A percentile compares a stretch with the other conserved stretches of the same genome.
These are phyloP conservation scores for Venturia oleaginea DNA, from an alignment of 2,329 filamentous ascomycete species.

Conservation along the genomic window DNA sequence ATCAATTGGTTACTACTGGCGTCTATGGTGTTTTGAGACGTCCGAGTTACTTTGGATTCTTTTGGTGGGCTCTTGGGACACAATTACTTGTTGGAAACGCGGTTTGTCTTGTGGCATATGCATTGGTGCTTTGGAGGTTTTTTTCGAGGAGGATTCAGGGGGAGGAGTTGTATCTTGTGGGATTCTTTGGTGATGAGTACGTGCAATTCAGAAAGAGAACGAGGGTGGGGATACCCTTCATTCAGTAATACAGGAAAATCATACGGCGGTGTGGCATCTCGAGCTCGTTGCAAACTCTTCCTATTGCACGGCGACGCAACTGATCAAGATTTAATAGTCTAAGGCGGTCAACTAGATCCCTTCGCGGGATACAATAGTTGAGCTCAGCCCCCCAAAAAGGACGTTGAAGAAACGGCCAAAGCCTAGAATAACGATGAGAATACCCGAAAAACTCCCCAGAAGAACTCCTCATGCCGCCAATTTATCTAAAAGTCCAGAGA, in stretches of 20 bases:
- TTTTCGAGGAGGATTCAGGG: conserved; percentile 64
- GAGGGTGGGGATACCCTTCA: conserved; percentile 72
- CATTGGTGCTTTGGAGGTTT: conserved; percentile 72
- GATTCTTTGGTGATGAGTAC: conserved; percentile 82
- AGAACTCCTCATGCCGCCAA: neutral
- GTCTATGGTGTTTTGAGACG: conserved; percentile 71
- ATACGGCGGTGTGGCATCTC: neutral
- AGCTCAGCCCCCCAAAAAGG: too few species aligned
- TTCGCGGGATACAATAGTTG: too few species aligned
- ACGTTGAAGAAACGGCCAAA: too few species aligned
- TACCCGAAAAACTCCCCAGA: too few species aligned
- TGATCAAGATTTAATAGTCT: too few species aligned
- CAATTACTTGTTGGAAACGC: conserved; percentile 83
- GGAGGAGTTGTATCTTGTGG: conserved; percentile 69
- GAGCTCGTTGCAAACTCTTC: too few species aligned
- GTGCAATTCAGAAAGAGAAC: conserved; percentile 61
- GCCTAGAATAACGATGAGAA: too few species aligned
- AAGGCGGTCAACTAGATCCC: too few species aligned
- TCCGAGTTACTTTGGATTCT: conserved; percentile 95
- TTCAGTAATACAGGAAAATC: conserved; percentile 26
- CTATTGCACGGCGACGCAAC: too few species aligned
- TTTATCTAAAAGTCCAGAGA: neutral
- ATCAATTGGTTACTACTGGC: conserved; percentile 74
- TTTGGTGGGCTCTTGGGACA: conserved; percentile 95
- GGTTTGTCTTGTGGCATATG: conserved; percentile 67